Evolutionary conservation across 163 green algal genomes (phyloP).

Genomic region (Chlamydomonas reinhardtii): DNA sequence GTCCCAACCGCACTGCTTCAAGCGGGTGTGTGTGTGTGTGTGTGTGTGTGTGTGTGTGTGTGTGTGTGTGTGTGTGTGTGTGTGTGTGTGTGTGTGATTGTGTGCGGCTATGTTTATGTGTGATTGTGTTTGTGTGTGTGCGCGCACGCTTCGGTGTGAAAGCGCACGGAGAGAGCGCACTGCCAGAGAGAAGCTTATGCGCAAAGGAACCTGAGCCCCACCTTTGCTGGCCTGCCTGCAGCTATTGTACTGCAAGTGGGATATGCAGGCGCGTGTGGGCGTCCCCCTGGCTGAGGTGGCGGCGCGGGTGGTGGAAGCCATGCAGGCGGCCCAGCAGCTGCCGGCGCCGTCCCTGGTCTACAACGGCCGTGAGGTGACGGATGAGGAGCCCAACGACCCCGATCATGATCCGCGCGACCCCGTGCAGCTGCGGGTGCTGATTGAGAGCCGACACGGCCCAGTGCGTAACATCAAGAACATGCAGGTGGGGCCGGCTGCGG

Average conservation of each 20-base stretch:
- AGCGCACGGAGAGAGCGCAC: too few relatives aligned
- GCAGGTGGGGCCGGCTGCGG: not conserved
- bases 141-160: too few relatives aligned
- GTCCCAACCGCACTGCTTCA: conserved; percentile 3
- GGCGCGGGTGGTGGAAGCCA: not conserved
- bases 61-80: too few relatives aligned
- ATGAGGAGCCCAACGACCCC: not conserved
- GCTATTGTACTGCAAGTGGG: not conserved
- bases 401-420: conserved; percentile 1
- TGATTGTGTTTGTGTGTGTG: too few relatives aligned
- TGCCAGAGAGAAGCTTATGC: too few relatives aligned
- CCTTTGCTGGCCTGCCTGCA: not conserved
- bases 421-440: conserved; percentile 27
- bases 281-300: not conserved
- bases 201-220: too few relatives aligned
- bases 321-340: not conserved
- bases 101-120: too few relatives aligned
- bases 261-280: not conserved
- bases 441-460: conserved; percentile 20
- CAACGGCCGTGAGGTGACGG: not conserved
- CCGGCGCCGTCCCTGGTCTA: not conserved
- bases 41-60: too few relatives aligned
- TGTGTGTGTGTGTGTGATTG: too few relatives aligned
- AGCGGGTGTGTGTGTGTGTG: not conserved
- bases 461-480: conserved; percentile 35